A percentile compares a stretch with the other conserved stretches of the same genome.
Evolutionary conservation across 2,329 filamentous ascomycete species (phyloP).

Genomic region (Fusarium sp.): DNA sequence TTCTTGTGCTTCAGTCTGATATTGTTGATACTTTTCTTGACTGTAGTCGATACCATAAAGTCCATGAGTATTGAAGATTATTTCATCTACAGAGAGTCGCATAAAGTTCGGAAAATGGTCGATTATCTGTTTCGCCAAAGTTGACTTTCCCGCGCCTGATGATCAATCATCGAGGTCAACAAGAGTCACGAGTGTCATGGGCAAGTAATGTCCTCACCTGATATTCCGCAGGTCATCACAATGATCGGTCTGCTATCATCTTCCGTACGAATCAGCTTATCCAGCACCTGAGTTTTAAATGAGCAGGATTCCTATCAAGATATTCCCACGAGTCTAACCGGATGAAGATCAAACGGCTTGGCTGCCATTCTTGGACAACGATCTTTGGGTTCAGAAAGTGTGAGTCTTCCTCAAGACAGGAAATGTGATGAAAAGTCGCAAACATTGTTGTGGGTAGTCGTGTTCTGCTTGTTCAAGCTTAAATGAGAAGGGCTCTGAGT

Average conservation of each 20-base stretch:
- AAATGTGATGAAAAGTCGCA: no score
- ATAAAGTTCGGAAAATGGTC: background rate
- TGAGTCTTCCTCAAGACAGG: no score
- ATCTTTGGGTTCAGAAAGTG: background rate
- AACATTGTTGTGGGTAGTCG: no score
- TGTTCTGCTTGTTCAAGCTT: no score
- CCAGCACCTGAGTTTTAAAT: background rate
- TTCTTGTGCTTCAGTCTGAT: background rate
- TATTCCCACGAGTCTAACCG: background rate
- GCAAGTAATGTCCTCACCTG: background rate
- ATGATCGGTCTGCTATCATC: background rate
- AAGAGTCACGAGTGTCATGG: background rate
- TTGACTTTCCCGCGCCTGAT: slow-evolving; percentile 9
- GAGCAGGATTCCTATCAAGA: background rate
- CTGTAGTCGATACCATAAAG: slow-evolving; percentile 2
- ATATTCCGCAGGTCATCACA: background rate
- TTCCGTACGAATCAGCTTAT: background rate
- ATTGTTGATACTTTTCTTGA: background rate
- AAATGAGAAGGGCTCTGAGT: background rate
- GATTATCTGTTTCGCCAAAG: slow-evolving; percentile 1
- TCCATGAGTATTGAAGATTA: background rate
- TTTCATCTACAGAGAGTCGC: background rate
- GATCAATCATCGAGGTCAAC: background rate
- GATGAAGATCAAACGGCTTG: background rate
- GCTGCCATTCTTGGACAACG: background rate